Evolutionary conservation across 345 rosid species (phyloP), one percentile per base, ranked within the genome.

Genomic region (Bruguiera parviflora): DNA sequence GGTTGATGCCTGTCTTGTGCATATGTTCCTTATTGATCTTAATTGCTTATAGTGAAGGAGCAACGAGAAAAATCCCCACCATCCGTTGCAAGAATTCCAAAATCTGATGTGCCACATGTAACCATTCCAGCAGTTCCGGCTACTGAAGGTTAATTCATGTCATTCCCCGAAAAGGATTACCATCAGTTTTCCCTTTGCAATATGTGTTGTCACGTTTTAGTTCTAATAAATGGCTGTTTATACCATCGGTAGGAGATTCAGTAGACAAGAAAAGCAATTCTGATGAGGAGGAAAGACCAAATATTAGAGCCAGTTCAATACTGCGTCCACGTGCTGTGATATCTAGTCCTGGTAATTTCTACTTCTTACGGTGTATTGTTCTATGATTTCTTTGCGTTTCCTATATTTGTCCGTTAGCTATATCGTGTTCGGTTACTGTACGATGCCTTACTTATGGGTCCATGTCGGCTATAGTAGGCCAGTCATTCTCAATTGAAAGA

Each of bases 271-370:
- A 73, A 31, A 69, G 75, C 53, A 53, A 29, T 53, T 27, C 51
- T 4, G 73, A 72, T 19, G 84, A 77, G 68, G 80, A 73, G 35
- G 67, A 75, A 21, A 83, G 67, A 76, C 84, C 80, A 65, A 82
- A 80, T n/a, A 76, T 83, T 25, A 80, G 85, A 73, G 85, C 83
- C 62, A 47, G 83, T 78, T 49, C 81, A 33, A 68, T 85, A 64
- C 83, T 72, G 8, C 93, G 88, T 11, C 93, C 91, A 11, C 87
- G 94, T 51, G 94, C 94, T 70, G 85, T 88, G 56, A 27, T 86
- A 63, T 88, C 94, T 27, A 88, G 94, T 75, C 91, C 88, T 22
- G 85, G 94, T 86, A 78, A 75, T 58, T 74, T 20, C 19, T 20
- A 9, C 29, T 60, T 24, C 46, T 25, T 31, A 10, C 37, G 2